phyloP scores from a whole-genome alignment of 257 asterid species.

The Jacaranda copaia region DNA sequence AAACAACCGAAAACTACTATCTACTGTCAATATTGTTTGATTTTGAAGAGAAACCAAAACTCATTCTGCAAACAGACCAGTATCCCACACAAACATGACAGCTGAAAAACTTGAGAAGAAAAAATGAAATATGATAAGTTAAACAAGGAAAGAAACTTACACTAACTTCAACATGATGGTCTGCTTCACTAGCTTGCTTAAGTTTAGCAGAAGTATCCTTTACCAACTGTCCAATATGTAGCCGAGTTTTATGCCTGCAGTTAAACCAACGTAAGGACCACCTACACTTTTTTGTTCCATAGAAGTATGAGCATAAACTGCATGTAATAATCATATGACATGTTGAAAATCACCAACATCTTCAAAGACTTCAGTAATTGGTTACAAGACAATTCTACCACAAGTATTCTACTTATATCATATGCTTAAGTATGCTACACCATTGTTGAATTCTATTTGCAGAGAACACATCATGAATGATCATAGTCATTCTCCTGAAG shows the following conservation, averaged over 20 bases:
- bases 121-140: not conserved
- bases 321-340: constrained; percentile 8
- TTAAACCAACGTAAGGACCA: constrained; percentile 37
- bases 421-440: not conserved
- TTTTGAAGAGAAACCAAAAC: constrained; percentile 11
- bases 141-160: constrained; percentile 53
- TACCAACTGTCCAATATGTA: constrained; percentile 77
- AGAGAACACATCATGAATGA: not conserved
- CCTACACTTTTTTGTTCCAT: constrained; percentile 8
- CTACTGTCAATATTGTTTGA: not conserved
- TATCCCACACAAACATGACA: not conserved
- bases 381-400: not conserved
- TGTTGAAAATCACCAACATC: constrained; percentile 24
- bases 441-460: not conserved
- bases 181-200: constrained; percentile 86
- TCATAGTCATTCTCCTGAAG: not conserved
- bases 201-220: constrained; percentile 88
- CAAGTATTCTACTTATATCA: not conserved
- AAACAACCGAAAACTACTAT: constrained; percentile 7
- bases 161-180: constrained; percentile 70
- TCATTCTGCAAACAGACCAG: constrained; percentile 1
- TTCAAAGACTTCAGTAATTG: not conserved
- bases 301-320: constrained; percentile 11
- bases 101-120: constrained; percentile 22
- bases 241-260: constrained; percentile 83